A percentile compares a stretch with the other conserved stretches of the same genome.
Conservation (phyloP, 371 early-diverging fungal genomes). For the Mortierella sp. region DNA sequence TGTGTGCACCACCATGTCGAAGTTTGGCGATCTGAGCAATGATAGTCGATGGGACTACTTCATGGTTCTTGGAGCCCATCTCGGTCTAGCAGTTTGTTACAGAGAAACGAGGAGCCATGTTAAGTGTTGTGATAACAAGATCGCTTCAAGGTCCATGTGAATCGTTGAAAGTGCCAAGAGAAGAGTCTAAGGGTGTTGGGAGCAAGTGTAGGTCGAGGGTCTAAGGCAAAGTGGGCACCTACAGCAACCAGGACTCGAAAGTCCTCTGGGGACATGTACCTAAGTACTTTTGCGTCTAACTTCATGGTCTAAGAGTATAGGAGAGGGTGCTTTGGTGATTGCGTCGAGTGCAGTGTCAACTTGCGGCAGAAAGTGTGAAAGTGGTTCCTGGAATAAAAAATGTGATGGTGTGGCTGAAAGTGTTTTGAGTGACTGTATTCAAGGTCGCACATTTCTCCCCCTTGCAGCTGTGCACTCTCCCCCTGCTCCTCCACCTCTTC, state of each 20-base stretch:
- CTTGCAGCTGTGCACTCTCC: neutral
- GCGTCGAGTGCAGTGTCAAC: neutral
- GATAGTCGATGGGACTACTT: slow-evolving; percentile 91
- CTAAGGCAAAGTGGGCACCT: slow-evolving; percentile 34
- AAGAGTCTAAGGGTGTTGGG: too few relatives aligned
- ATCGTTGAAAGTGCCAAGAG: neutral
- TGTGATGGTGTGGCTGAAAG: slow-evolving; percentile 2
- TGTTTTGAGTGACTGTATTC: slow-evolving; percentile 25
- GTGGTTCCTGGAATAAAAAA: too few relatives aligned
- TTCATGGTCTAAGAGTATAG: slow-evolving; percentile 77
- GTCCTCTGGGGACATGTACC: slow-evolving; percentile 93
- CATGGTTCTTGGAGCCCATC: slow-evolving; percentile 98
- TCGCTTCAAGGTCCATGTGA: too few relatives aligned
- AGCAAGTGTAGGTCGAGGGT: neutral
- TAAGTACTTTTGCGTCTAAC: slow-evolving; percentile 91
- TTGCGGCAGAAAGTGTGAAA: too few relatives aligned
- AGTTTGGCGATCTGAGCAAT: slow-evolving; percentile 91
- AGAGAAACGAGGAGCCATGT: too few relatives aligned
- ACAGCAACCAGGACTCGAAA: slow-evolving; percentile 96
- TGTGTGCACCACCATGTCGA: slow-evolving; percentile 86
- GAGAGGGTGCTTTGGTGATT: neutral
- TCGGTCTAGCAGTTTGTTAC: slow-evolving; percentile 70
- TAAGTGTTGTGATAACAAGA: too few relatives aligned
- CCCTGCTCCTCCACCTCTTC: neutral
- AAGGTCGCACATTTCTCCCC: neutral